Evolutionary conservation across 2,329 filamentous ascomycete genomes (phyloP).

Genomic region (Aureobasidium namibiae): DNA sequence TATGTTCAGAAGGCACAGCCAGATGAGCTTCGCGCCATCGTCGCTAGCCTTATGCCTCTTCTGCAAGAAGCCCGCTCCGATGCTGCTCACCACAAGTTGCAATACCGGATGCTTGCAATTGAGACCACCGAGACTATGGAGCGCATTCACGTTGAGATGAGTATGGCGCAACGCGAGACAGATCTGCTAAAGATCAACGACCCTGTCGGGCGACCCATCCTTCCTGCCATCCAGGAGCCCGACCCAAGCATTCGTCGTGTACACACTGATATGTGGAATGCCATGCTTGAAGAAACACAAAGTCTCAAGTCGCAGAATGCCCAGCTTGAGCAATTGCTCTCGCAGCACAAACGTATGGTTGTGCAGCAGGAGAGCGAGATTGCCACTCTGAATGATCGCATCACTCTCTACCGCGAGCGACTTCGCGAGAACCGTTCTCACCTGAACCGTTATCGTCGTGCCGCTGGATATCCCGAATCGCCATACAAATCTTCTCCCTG

Average conservation of each 20-base stretch:
- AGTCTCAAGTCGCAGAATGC: conserved; percentile 59
- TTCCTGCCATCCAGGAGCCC: conserved; percentile 41
- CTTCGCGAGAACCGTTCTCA: conserved; percentile 88
- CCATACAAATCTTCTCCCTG: conserved; percentile 22
- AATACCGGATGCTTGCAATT: conserved; percentile 75
- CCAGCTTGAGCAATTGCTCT: conserved; percentile 55
- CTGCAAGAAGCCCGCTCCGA: conserved; percentile 69
- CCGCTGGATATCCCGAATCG: conserved; percentile 42
- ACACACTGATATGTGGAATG: conserved; percentile 47
- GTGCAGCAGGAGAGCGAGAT: conserved; percentile 70
- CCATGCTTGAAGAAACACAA: conserved; percentile 46
- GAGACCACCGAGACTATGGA: conserved; percentile 80
- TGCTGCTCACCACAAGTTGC: conserved; percentile 81
- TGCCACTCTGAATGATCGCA: conserved; percentile 62
- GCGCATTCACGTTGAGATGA: conserved; percentile 81
- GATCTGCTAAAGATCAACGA: conserved; percentile 73
- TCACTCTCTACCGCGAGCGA: conserved; percentile 66
- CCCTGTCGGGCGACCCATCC: conserved; percentile 35
- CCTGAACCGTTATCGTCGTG: conserved; percentile 68
- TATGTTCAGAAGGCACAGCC: conserved; percentile 46
- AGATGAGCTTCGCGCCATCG: conserved; percentile 46
- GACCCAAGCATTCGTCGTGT: conserved; percentile 34
- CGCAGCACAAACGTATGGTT: conserved; percentile 69
- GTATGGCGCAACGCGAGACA: conserved; percentile 82
- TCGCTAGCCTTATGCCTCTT: conserved; percentile 43